Percentiles rank a stretch among this genome's conserved stretches.
Conservation (phyloP, 805 yeast genomes). For the Komagataella populi region DNA sequence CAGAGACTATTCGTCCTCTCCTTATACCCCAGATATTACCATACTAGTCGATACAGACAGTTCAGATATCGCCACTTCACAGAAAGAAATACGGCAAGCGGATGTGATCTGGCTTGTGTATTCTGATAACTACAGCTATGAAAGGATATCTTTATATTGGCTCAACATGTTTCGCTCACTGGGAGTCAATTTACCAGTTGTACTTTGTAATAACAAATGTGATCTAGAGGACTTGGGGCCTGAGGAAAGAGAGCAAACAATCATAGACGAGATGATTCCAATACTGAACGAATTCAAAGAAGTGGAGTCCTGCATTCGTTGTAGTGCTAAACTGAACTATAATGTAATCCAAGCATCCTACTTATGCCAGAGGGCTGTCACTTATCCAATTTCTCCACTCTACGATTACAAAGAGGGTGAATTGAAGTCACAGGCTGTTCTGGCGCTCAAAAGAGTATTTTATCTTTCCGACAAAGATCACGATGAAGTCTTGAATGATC, state of each 20-base stretch:
- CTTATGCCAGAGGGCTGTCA: constrained; percentile 84
- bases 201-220: constrained; percentile 74
- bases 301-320: constrained; percentile 80
- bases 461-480: constrained; percentile 82
- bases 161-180: constrained; percentile 82
- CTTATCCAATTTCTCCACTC: constrained; percentile 85
- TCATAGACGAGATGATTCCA: constrained; percentile 75
- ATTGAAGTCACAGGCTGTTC: constrained; percentile 62
- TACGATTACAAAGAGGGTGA: constrained; percentile 84
- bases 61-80: constrained; percentile 45
- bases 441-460: constrained; percentile 72
- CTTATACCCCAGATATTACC: constrained; percentile 50
- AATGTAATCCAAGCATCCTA: constrained; percentile 90
- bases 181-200: constrained; percentile 92
- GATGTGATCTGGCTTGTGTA: constrained; percentile 93
- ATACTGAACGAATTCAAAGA: constrained; percentile 85
- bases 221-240: constrained; percentile 20
- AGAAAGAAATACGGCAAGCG: constrained; percentile 66
- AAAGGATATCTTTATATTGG: constrained; percentile 87
- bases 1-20: constrained; percentile 44
- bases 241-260: constrained; percentile 29
- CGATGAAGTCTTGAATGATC: constrained; percentile 65
- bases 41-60: constrained; percentile 72
- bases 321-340: constrained; percentile 72
- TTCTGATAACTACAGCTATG: constrained; percentile 89